Evolutionary conservation across 1,284 basidiomycete genomes (phyloP).

Genomic region (Phellopilus nigrolimitatus): DNA sequence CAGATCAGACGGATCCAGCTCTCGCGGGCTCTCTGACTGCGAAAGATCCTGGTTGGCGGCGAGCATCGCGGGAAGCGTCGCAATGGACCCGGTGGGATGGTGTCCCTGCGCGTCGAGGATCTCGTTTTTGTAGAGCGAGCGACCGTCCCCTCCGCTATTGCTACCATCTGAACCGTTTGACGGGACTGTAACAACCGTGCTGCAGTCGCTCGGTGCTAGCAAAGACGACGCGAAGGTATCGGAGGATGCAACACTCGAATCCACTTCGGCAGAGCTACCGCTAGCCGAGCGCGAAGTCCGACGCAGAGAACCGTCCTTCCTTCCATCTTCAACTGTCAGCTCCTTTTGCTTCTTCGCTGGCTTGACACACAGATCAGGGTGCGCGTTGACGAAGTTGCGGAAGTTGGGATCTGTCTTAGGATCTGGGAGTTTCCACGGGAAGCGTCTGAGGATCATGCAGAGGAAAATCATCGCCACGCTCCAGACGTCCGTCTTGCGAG

Average conservation of each 20-base stretch:
- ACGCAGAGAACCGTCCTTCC: slow-evolving; percentile 10
- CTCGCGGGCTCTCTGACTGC: slow-evolving; percentile 33
- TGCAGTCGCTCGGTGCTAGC: slow-evolving; percentile 15
- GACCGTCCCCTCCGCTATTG: slow-evolving; percentile 13
- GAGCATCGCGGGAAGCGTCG: slow-evolving; percentile 33
- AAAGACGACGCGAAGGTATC: slow-evolving; percentile 17
- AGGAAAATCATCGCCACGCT: slow-evolving; percentile 98
- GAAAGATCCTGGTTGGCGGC: slow-evolving; percentile 20
- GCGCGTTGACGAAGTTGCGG: slow-evolving; percentile 86
- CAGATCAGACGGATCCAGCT: slow-evolving; percentile 62
- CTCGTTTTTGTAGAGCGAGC: slow-evolving; percentile 19
- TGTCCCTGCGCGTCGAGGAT: slow-evolving; percentile 24
- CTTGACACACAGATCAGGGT: slow-evolving; percentile 77
- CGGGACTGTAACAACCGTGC: slow-evolving; percentile 20
- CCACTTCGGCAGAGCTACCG: slow-evolving; percentile 11
- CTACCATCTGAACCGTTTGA: slow-evolving; percentile 7
- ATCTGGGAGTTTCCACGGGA: slow-evolving; percentile 99
- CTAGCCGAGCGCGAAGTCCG: slow-evolving; percentile 15
- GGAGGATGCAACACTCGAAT: slow-evolving; percentile 15
- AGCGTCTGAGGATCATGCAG: slow-evolving; percentile 96
- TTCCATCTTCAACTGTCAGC: slow-evolving; percentile 1
- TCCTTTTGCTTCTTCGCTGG: slow-evolving; percentile 29
- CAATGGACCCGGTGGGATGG: slow-evolving; percentile 29
- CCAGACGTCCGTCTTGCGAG: slow-evolving; percentile 98
- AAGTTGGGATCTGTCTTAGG: slow-evolving; percentile 90